Conservation (phyloP, 495 filamentous ascomycete genomes). For the Articulospora tetracladia region DNA sequence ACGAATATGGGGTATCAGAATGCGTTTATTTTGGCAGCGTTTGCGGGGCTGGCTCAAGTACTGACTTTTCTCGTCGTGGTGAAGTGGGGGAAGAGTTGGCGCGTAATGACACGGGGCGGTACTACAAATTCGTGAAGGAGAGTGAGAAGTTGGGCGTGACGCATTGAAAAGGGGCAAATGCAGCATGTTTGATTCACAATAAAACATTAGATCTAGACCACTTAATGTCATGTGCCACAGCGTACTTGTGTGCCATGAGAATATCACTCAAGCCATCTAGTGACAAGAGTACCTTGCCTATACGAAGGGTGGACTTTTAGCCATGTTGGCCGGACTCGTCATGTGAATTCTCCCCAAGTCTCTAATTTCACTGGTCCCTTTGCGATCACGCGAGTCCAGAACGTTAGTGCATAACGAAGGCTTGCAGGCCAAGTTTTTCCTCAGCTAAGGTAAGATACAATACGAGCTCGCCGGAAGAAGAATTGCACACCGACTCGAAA, state of each 20-base stretch:
- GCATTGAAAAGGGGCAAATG: neutral
- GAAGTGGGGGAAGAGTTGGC: conserved; percentile 14
- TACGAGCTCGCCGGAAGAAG: neutral
- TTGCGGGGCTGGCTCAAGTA: conserved; percentile 21
- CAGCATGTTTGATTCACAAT: too few relatives aligned
- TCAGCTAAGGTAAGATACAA: neutral
- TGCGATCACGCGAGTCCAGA: too few relatives aligned
- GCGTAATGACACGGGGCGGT: conserved; percentile 9
- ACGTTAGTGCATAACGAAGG: too few relatives aligned
- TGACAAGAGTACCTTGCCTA: too few relatives aligned
- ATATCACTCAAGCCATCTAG: too few relatives aligned
- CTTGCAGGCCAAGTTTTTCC: neutral
- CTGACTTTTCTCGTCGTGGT: neutral
- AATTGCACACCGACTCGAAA: neutral
- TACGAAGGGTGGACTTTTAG: too few relatives aligned
- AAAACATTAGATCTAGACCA: too few relatives aligned
- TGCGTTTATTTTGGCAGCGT: conserved; percentile 31
- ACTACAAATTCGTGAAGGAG: conserved; percentile 17
- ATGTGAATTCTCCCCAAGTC: too few relatives aligned
- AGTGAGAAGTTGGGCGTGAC: conserved; percentile 1
- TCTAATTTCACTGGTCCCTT: too few relatives aligned
- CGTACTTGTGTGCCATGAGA: too few relatives aligned
- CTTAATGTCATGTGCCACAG: too few relatives aligned
- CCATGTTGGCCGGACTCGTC: too few relatives aligned
- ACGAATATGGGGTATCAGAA: conserved; percentile 33